Evolutionary conservation across 768 basidiomycete genomes (phyloP), one percentile per base, ranked within the genome.

Genomic region (Mycena chlorophos): DNA sequence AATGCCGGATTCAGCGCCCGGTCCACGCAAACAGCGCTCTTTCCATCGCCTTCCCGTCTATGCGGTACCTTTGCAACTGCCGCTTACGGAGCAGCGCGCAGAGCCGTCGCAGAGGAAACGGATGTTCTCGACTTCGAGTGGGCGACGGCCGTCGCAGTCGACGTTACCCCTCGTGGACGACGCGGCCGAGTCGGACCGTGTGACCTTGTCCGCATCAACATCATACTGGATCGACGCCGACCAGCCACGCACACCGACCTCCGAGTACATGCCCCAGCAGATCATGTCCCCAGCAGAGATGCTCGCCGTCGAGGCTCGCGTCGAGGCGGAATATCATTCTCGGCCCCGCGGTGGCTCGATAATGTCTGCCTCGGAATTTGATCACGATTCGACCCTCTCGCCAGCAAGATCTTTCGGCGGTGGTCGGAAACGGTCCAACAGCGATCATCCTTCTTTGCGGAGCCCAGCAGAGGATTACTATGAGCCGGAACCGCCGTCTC

Each of bases 231-330:
- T 85, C 30, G 81, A 81, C 49, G 60, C 68, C 28, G 76, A 78
- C 30, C 55, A 61, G n/a, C 73, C 76, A 5, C 65, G 58, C 40
- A 77, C 76, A 55, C 74, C 76, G 45, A 57, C 58, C 14, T 64
- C 64, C 16, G 85, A 86, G 26, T 84, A 85, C 66, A 74, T 71
- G 4, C 84, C 85, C 6, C 83, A 86, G 65, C 80, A 80, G 37
- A 88, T 88, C 57, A 78, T 88, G 78, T 83, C 85, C 16, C 81
- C 84, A 22, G 84, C 82, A 17, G 84, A 87, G 53, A 78, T 87
- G 74, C 76, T 82, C 20, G 75, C 78, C 66, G 69, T 88, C 10
- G 86, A 87, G 63, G 83, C 80, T 39, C 74, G 77, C 67, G 63
- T 80, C 55, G 66, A 79, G 66, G 64, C 64, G 22, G 53, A 62